Evolutionary conservation across 2,329 filamentous ascomycete genomes (phyloP), one percentile per base, ranked within the genome.

Genomic region (Ophiocordyceps camponoti-floridani): DNA sequence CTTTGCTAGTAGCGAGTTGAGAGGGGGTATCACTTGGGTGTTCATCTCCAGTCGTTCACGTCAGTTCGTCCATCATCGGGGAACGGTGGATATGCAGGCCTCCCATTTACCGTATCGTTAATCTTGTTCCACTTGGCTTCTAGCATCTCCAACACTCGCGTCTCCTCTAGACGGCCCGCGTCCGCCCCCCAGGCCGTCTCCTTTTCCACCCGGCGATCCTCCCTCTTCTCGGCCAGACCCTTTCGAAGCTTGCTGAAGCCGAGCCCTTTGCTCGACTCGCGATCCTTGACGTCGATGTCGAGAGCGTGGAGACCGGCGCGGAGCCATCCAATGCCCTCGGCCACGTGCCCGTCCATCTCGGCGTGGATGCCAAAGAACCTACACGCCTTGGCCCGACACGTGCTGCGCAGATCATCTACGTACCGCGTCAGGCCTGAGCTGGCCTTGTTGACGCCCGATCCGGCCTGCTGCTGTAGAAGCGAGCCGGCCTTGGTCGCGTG

Each of bases 321-420:
- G 41, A 94, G 63, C 87, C 89, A 96, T 1, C 84, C 87, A 47
- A 98, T 84, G 0, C 77, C 91, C 44, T 81, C 81, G 1, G 88
- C 91, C 1, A 82, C 83, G 60, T 89, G 79, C 0, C 83, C 85
- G 1, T 77, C 77, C 11, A 87, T 58, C 55, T 98, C 91, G 2
- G 88, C 83, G 58, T 95, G 87, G 43, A 96, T 81, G 1, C 80
- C 91, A 46, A 95, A 80, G 58, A 96, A 94, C 1, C 91, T 74
- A 55, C 87, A 94, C 0, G 88, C 87, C 51, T 86, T 87, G 19
- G 84, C 89, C 44, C 84, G 75, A 40, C 84, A 79, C 1, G 84
- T 84, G 43, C 77, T 72, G 14, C 78, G 70, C 18, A 96, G 61
- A 51, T 91, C 83, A 18, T 83, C 78, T 1, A 84, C 68, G 54